Evolutionary conservation across 2,329 filamentous ascomycete genomes (phyloP).

Genomic region (Westerdykella aurantiaca): DNA sequence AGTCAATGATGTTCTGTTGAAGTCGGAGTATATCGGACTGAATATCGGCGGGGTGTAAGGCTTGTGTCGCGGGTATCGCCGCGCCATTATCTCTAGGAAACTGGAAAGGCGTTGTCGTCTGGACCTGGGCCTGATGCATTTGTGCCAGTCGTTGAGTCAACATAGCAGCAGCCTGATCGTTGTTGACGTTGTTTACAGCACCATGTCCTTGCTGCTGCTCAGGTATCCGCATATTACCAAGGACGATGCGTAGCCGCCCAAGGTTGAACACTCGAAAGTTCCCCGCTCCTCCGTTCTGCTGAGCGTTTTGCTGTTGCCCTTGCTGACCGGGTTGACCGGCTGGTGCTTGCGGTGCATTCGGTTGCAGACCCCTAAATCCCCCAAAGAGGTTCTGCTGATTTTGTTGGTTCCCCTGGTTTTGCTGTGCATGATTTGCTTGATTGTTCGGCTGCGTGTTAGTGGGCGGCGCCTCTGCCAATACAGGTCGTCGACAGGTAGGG

Average conservation of each 20-base stretch:
- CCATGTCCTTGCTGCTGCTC: conserved; percentile 16
- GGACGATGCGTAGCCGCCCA: conserved; percentile 30
- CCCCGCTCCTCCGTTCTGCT: conserved; percentile 19
- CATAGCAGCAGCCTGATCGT: conserved; percentile 17
- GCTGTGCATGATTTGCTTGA: conserved; percentile 19
- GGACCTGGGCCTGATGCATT: conserved; percentile 8
- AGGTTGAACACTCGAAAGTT: conserved; percentile 36
- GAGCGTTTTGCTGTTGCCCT: conserved; percentile 11
- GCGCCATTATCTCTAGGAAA: conserved; percentile 6
- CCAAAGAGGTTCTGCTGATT: conserved; percentile 2
- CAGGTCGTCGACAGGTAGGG: conserved; percentile 84
- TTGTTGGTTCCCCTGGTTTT: conserved; percentile 15
- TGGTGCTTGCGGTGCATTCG: conserved; percentile 10
- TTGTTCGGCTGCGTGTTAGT: conserved; percentile 25
- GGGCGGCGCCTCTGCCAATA: conserved; percentile 46
- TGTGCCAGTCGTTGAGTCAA: conserved; percentile 18
- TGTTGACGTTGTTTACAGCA: conserved; percentile 15
- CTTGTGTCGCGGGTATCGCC: conserved; percentile 16
- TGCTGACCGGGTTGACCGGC: conserved; percentile 6
- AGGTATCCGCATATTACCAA: conserved; percentile 28
- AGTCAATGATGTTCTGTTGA: conserved; percentile 34
- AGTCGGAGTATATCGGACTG: conserved; percentile 33
- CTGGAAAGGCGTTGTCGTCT: conserved; percentile 6
- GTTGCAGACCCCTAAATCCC: neutral
- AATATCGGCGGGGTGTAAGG: conserved; percentile 29